Evolutionary conservation across 768 basidiomycete genomes (phyloP).

Genomic region (Xanthoconium purpureum): DNA sequence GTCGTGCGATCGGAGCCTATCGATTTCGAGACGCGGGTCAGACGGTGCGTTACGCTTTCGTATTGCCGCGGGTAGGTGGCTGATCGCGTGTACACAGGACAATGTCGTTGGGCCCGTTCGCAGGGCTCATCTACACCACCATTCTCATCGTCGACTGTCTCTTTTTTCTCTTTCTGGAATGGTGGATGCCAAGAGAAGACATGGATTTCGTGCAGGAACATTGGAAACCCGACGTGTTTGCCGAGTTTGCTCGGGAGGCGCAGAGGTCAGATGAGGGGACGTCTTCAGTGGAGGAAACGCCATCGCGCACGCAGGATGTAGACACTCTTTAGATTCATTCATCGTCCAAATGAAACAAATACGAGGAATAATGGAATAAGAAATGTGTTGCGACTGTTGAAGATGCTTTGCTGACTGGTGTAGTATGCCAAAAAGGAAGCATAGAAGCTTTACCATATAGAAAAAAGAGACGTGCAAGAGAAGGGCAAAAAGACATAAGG

Average conservation of each 20-base stretch:
- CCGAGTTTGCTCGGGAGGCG: conserved; percentile 13
- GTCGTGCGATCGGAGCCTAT: conserved; percentile 60
- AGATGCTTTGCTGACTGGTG: conserved; percentile 1
- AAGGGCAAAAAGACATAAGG: not conserved
- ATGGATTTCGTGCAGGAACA: conserved; percentile 70
- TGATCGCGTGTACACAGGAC: conserved; percentile 44
- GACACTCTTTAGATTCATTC: not conserved
- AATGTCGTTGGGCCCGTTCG: conserved; percentile 72
- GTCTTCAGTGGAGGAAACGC: not conserved
- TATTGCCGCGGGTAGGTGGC: not conserved
- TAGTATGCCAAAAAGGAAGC: not conserved
- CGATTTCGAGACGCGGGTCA: conserved; percentile 76
- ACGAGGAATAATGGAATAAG: conserved; percentile 20
- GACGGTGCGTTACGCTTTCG: conserved; percentile 47
- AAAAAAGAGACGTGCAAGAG: not conserved
- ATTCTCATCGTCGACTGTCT: conserved; percentile 88
- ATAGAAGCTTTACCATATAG: not conserved
- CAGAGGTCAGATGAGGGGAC: not conserved
- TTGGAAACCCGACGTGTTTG: conserved; percentile 47
- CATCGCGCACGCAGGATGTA: not conserved
- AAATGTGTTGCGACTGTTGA: conserved; percentile 1
- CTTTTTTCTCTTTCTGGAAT: conserved; percentile 83
- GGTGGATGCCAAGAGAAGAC: conserved; percentile 73
- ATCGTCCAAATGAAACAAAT: conserved; percentile 14
- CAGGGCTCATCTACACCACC: conserved; percentile 82